Percentiles rank a stretch among this genome's conserved stretches.
Conservation (phyloP, 1,284 basidiomycete genomes). For the Peniophora sp. region DNA sequence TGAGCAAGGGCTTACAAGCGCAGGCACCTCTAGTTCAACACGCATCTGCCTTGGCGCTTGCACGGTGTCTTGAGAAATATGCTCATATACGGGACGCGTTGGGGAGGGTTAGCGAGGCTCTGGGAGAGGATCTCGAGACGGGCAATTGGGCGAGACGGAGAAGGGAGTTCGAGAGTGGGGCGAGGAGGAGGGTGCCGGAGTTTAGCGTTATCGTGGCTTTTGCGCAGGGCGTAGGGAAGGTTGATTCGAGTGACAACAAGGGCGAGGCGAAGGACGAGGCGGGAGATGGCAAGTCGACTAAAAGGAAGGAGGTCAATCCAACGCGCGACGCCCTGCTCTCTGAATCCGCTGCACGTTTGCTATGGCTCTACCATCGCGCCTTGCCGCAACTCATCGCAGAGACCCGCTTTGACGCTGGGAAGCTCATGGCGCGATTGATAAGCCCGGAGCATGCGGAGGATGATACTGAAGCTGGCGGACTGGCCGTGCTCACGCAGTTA, state of each 20-base stretch:
- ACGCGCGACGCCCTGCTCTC: conserved; percentile 53
- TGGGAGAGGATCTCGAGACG: conserved; percentile 60
- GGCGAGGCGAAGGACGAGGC: conserved; percentile 22
- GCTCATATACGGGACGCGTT: conserved; percentile 47
- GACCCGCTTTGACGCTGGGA: conserved; percentile 80
- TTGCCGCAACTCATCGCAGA: conserved; percentile 72
- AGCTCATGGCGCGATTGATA: conserved; percentile 45
- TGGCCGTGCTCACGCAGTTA: conserved; percentile 63
- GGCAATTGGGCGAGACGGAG: conserved; percentile 60
- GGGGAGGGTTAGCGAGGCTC: conserved; percentile 35
- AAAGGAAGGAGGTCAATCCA: conserved; percentile 17
- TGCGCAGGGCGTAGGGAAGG: conserved; percentile 49
- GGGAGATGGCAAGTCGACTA: conserved; percentile 1
- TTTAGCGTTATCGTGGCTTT: conserved; percentile 79
- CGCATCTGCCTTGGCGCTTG: conserved; percentile 67
- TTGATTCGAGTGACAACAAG: conserved; percentile 23
- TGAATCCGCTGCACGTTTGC: conserved; percentile 71
- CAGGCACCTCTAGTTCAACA: conserved; percentile 75
- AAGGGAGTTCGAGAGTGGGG: conserved; percentile 66
- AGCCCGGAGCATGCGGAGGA: conserved; percentile 17
- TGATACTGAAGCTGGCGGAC: conserved; percentile 20
- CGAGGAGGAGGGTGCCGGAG: conserved; percentile 74
- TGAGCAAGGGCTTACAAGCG: conserved; percentile 75
- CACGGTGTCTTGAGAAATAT: conserved; percentile 68
- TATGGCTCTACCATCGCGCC: conserved; percentile 79